Conservation (phyloP, 345 rosid genomes). For the Linum trigynum region DNA sequence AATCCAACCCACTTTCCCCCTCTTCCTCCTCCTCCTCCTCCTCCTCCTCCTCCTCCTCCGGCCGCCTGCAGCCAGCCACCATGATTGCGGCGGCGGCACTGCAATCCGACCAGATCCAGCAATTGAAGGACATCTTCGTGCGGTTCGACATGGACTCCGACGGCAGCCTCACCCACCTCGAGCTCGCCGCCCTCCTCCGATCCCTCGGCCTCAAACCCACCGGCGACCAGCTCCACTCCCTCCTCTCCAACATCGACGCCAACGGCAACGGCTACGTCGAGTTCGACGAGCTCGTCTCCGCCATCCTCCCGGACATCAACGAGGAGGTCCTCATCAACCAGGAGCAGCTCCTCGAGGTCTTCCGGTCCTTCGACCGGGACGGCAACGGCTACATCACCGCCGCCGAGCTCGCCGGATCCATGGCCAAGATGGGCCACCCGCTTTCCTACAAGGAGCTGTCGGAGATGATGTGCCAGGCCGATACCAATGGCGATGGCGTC, state of each 20-base stretch:
- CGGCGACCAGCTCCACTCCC: constrained; percentile 59
- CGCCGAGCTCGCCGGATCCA: constrained; percentile 38
- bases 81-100: constrained; percentile 20
- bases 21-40: neutral
- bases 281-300: constrained; percentile 66
- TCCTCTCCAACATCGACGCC: constrained; percentile 58
- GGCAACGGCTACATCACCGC: constrained; percentile 39
- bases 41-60: neutral
- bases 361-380: constrained; percentile 36
- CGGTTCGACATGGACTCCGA: constrained; percentile 87
- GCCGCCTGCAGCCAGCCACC: constrained; percentile 1
- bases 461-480: constrained; percentile 87
- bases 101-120: constrained; percentile 50
- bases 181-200: constrained; percentile 83
- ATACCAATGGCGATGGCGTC: constrained; percentile 82
- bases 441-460: constrained; percentile 59
- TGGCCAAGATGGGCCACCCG: constrained; percentile 41
- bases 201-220: constrained; percentile 77
- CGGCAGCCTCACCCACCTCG: constrained; percentile 76
- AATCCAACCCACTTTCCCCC: too few species aligned
- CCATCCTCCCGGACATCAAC: constrained; percentile 58
- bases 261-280: constrained; percentile 76
- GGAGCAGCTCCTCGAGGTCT: constrained; percentile 33
- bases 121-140: constrained; percentile 70
- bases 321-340: constrained; percentile 42